Conservation (phyloP, 164 flowering plant species). For the Aristolochia contorta region DNA sequence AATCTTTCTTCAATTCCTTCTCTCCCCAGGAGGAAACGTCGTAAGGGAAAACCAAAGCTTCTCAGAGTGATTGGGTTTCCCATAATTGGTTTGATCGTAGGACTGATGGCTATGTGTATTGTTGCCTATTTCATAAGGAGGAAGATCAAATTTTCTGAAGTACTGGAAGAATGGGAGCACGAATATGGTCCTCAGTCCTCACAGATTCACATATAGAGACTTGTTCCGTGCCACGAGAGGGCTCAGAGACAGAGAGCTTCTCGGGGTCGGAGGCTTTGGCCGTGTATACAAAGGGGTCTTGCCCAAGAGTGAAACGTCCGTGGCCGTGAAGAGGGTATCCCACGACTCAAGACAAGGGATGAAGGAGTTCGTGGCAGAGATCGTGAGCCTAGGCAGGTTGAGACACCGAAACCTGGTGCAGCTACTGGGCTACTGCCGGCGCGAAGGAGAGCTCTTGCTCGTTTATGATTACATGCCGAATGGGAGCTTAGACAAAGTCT, state of each 20-base stretch:
- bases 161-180: slow-evolving; percentile 36
- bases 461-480: slow-evolving; percentile 8
- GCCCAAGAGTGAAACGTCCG: slow-evolving; percentile 11
- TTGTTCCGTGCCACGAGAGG: slow-evolving; percentile 27
- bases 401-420: slow-evolving; percentile 6
- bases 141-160: slow-evolving; percentile 10
- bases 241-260: slow-evolving; percentile 23
- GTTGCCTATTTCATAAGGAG: neutral
- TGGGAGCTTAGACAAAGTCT: slow-evolving; percentile 6
- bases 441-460: slow-evolving; percentile 1
- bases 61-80: neutral
- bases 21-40: neutral
- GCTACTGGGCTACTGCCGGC: slow-evolving; percentile 6
- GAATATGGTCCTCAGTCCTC: slow-evolving; percentile 50
- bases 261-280: slow-evolving; percentile 33
- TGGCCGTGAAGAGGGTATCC: slow-evolving; percentile 34
- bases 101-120: neutral
- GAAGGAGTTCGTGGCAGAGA: slow-evolving; percentile 35
- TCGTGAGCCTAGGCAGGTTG: slow-evolving; percentile 33
- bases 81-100: neutral
- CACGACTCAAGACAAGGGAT: slow-evolving; percentile 21
- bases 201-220: slow-evolving; percentile 25
- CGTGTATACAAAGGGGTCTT: slow-evolving; percentile 33
- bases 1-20: neutral
- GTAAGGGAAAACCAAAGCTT: slow-evolving; percentile 1